These are phyloP conservation scores for Rosa chinensis DNA, from an alignment of 306 rosid genomes.

Conservation along the genomic window DNA sequence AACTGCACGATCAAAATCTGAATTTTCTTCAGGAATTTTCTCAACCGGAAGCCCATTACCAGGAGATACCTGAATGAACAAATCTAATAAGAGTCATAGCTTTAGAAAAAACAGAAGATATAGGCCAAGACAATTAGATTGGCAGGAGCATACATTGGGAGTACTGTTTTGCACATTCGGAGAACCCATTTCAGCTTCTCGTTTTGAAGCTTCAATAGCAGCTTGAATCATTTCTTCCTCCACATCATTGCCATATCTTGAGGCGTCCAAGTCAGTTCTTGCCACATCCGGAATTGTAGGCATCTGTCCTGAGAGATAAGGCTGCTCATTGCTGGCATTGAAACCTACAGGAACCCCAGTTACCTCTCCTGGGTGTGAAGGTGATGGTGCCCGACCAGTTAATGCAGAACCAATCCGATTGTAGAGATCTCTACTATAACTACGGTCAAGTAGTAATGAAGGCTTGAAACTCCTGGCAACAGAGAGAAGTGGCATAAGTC, in stretches of 20 bases:
- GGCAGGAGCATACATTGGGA: no score
- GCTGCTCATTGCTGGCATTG: slow-evolving; percentile 31
- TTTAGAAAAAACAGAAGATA: no score
- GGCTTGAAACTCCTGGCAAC: no score
- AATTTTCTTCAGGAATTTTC: no score
- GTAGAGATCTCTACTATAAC: slow-evolving; percentile 64
- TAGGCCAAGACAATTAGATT: no score
- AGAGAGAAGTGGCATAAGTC: no score
- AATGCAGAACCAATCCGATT: slow-evolving; percentile 44
- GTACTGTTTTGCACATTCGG: no score
- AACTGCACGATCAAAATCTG: no score
- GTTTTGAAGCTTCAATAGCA: slow-evolving; percentile 80
- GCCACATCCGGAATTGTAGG: slow-evolving; percentile 29
- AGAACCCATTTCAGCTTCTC: slow-evolving; percentile 38
- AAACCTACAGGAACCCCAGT: slow-evolving; percentile 36
- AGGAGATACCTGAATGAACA: no score
- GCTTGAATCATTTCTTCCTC: slow-evolving; percentile 82
- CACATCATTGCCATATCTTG: slow-evolving; percentile 32
- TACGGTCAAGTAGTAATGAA: slow-evolving; percentile 66
- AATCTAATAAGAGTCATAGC: no score
- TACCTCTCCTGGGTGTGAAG: slow-evolving; percentile 37
- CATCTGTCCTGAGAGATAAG: slow-evolving; percentile 36
- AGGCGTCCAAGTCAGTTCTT: slow-evolving; percentile 22
- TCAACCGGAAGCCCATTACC: no score
- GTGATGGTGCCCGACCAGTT: slow-evolving; percentile 26